Base-by-base conservation (phyloP, 163 green algal genomes). In the Volvox carteri region DNA sequence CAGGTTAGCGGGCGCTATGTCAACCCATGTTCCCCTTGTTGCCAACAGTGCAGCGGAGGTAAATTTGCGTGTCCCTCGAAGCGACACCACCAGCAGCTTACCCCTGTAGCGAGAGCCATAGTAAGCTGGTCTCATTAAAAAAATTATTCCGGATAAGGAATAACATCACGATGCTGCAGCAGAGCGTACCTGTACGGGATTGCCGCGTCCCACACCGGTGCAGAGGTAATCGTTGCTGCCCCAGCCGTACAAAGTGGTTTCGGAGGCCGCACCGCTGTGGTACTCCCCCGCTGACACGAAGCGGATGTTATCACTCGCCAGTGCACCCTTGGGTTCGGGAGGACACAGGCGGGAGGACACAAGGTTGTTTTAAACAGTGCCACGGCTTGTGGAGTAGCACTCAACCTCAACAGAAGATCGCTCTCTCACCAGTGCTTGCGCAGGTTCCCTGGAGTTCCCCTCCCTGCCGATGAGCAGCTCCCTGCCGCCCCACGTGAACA, bases 281-380 rank as follows among this genome's bases (percentile, higher is more conserved):
- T 96, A 96, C 93, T 95, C 93, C 23, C 93, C 93, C 33, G 90
- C 92, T 0, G 88, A 90, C 54, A 93, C 92, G 81, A 86, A 87
- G 41, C 70, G 35, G 18, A 95, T 68, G 12, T 80, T 84, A 39
- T 92, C 80, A 11, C 56, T 68, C 4, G 35, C 67, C 67, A 95
- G 72, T 4, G 72, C 93, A 6, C 92, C 92, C 44, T 76, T 42
- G 60, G 60, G 18, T 23, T 39, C 23, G 60, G 23, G 60, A 39
- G 37, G 3, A 39, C 23, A 28, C 5, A 12, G 50, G 50, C 50
- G 50, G 50, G 16, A 60, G 60, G 60, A 35, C n/a, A n/a, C n/a
- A n/a, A n/a, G n/a, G n/a, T n/a, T n/a, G n/a, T n/a, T n/a, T n/a
- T n/a, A n/a, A n/a, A n/a, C n/a, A n/a, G n/a, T n/a, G n/a, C n/a